Evolutionary conservation across 345 rosid genomes (phyloP), one percentile per base, ranked within the genome.

Genomic region (Lenwebbia sp.): DNA sequence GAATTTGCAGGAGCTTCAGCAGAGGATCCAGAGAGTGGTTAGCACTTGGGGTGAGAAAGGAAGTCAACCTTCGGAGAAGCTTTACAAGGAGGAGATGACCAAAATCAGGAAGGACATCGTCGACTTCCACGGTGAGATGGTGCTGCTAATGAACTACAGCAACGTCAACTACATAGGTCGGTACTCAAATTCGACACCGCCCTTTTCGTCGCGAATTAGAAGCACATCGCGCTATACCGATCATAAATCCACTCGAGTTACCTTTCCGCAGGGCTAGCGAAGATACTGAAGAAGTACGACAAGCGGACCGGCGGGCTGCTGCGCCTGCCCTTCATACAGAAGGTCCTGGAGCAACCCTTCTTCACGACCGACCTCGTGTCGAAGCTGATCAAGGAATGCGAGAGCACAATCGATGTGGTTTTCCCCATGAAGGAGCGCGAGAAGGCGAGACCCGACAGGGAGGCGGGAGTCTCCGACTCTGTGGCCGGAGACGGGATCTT

Each of bases 61-160:
- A 84, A 88, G 60, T 40, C 91, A 87, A 22, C 88, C 92, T 55
- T 89, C 92, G 4, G 93, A 94, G 57, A 82, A 85, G 5, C 89
- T 89, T 56, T 92, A 90, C 78, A 88, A 86, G 89, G 91, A 91
- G 28, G 92, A 92, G 86, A 93, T 93, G 92, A 83, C 88, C 70
- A 92, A 89, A 85, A 92, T 94, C 13, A 93, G 93, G 89, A 95
- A 90, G 54, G 93, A 92, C 11, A 94, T 94, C n/a, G 92, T 96
- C 85, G 89, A 96, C 89, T 95, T 96, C 91, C 99, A 95, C 21
- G 99, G 98, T 7, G 98, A 96, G 88, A 96, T 96, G 98, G 98
- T 96, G 83, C 94, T 96, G 54, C 86, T 96, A 8, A 93, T 91
- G 70, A 93, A 95, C 88, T 96, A 96, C 88, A 96, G 98, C 92